Conservation (phyloP, 805 yeast genomes). For the Kodamaea kaohsiungensis region DNA sequence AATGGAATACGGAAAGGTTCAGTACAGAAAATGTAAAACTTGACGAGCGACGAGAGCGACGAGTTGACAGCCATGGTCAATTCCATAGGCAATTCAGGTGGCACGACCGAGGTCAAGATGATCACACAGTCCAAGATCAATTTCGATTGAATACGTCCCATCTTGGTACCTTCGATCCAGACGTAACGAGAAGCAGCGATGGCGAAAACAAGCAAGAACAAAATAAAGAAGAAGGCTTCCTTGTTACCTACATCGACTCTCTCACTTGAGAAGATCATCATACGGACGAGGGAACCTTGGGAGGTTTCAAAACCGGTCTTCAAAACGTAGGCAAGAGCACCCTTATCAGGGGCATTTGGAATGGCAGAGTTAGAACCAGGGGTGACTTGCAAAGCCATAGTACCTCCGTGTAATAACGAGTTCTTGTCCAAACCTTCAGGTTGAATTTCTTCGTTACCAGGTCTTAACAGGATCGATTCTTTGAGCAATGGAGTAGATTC, state of each 20-base stretch:
- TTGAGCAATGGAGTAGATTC: constrained; percentile 96
- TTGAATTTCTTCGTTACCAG: constrained; percentile 64
- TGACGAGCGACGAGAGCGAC: constrained; percentile 83
- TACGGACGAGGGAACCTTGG: constrained; percentile 95
- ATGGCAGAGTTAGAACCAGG: constrained; percentile 53
- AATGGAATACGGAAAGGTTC: constrained; percentile 98
- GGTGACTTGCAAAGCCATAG: constrained; percentile 90
- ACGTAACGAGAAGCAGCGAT: constrained; percentile 96
- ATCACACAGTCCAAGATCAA: constrained; percentile 92
- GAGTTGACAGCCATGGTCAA: constrained; percentile 96
- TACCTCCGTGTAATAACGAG: constrained; percentile 91
- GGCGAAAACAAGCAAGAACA: constrained; percentile 88
- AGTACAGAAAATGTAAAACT: constrained; percentile 90
- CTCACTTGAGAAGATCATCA: constrained; percentile 96
- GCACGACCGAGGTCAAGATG: constrained; percentile 95
- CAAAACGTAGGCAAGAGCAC: constrained; percentile 86
- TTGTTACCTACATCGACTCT: constrained; percentile 94
- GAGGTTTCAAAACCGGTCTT: constrained; percentile 98
- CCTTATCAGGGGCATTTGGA: constrained; percentile 81
- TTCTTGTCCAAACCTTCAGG: constrained; percentile 86
- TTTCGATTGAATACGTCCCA: constrained; percentile 95
- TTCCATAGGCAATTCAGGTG: constrained; percentile 99
- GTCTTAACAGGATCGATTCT: constrained; percentile 86
- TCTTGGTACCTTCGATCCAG: constrained; percentile 95
- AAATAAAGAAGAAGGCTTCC: constrained; percentile 90